Percentiles rank a stretch among this genome's conserved stretches.
Conservation (phyloP, 129 eudicot genomes). For the Chrysanthemum makinoi region DNA sequence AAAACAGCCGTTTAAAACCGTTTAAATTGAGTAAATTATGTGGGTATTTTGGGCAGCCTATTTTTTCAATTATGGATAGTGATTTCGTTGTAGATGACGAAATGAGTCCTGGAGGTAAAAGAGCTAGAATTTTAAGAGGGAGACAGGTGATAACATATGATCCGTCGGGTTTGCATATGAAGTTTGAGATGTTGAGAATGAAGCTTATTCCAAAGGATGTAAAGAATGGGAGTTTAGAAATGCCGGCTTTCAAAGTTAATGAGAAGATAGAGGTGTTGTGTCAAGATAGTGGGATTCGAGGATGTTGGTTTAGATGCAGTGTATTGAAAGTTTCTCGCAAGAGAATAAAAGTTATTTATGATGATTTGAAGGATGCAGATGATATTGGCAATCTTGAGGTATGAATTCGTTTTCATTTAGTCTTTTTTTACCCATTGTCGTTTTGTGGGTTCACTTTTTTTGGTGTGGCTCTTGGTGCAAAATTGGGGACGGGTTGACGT, state of each 20-base stretch:
- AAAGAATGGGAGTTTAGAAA: conserved; percentile 28
- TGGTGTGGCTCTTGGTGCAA: too few species aligned
- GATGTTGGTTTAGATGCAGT: conserved; percentile 97
- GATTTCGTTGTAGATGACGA: conserved; percentile 57
- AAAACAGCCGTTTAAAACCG: conserved; percentile 69
- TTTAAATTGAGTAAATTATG: conserved; percentile 78
- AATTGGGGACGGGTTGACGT: neutral
- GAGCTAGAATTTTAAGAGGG: conserved; percentile 66
- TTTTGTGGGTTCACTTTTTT: neutral
- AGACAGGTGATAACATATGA: conserved; percentile 32
- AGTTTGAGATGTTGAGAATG: conserved; percentile 42
- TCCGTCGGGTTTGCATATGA: conserved; percentile 37
- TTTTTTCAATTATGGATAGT: conserved; percentile 67
- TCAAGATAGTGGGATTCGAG: conserved; percentile 95
- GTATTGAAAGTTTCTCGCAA: conserved; percentile 57
- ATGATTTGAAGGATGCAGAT: conserved; percentile 80
- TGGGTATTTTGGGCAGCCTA: conserved; percentile 84
- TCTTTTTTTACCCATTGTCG: neutral
- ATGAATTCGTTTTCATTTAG: conserved; percentile 14
- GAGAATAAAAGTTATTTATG: conserved; percentile 62
- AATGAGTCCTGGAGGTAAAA: conserved; percentile 52
- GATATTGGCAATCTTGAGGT: conserved; percentile 86
- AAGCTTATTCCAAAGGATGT: conserved; percentile 42
- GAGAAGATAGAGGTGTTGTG: conserved; percentile 80
- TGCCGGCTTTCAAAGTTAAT: conserved; percentile 37